Evolutionary conservation across 1,284 basidiomycete genomes (phyloP).

Genomic region (Agaricales sp.): DNA sequence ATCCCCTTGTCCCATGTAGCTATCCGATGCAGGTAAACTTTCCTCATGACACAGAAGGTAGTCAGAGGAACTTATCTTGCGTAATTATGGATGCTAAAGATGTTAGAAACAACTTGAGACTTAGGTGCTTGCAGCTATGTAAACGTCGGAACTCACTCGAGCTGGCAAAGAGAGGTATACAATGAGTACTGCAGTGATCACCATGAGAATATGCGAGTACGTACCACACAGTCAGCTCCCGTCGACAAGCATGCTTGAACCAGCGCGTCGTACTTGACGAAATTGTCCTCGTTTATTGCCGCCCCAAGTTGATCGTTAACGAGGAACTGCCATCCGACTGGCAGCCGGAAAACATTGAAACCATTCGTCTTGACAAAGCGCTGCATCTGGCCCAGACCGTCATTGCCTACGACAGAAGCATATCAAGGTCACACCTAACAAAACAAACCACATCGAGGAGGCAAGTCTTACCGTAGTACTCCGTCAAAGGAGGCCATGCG

Average conservation of each 20-base stretch:
- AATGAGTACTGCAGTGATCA: conserved; percentile 1
- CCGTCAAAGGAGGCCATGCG: conserved; percentile 32
- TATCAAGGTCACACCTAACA: neutral
- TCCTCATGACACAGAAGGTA: too few relatives aligned
- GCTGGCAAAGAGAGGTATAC: conserved; percentile 2
- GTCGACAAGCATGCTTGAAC: conserved; percentile 34
- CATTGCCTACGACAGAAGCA: conserved; percentile 15
- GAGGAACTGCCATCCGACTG: conserved; percentile 50
- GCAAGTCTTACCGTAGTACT: conserved; percentile 34
- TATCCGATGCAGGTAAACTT: too few relatives aligned
- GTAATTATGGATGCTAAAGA: too few relatives aligned
- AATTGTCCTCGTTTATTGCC: conserved; percentile 32
- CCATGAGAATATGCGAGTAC: neutral
- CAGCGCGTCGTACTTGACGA: conserved; percentile 37
- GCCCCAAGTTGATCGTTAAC: conserved; percentile 30
- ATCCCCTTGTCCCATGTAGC: conserved; percentile 42
- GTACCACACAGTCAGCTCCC: conserved; percentile 18
- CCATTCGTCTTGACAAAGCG: conserved; percentile 43
- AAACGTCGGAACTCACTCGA: too few relatives aligned
- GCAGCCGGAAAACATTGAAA: conserved; percentile 41
- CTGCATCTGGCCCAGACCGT: conserved; percentile 42
- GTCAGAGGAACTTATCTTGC: too few relatives aligned
- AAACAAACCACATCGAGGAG: too few relatives aligned
- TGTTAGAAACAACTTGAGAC: too few relatives aligned
- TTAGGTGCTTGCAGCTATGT: too few relatives aligned